Evolutionary conservation across 78 protist species (phyloP), one percentile per base, ranked within the genome.

Genomic region (Thecamonas trahens): DNA sequence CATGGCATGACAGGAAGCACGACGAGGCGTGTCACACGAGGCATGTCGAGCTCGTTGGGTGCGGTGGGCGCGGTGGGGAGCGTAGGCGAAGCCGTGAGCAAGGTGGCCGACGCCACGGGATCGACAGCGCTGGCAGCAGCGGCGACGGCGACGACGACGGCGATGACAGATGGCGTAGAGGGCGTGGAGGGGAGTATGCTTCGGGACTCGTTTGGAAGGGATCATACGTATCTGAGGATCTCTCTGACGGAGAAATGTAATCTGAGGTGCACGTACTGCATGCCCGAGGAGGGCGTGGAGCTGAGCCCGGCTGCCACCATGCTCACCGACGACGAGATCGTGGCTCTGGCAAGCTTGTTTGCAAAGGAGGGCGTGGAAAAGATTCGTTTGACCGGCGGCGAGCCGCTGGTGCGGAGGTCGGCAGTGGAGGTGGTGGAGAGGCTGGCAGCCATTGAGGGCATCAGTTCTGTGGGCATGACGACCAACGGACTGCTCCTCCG

Each of bases 361-460:
- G 91, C 60, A 14, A 15, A 26, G 0, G 42, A 70, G 14, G 96
- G 96, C 35, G 90, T 91, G 18, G 44, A 15, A 14, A 91, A 91
- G 72, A 82, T 91, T 31, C 74, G 96, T 13, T 84, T 91, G 14
- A 91, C 96, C 0, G 96, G 96, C 3, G 96, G 96, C 18, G 96
- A 91, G 53, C 96, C 96, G 5, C 22, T 58, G 8, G 70, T 83
- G 47, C 45, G 79, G 31, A 26, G 11, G 9, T 75, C 72, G 61
- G 52, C 72, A 31, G 50, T 28, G 18, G 62, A 62, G 1, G 34
- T 83, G 18, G 67, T 67, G n/a, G 82, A 61, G 28, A 53, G 62
- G 45, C 59, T 88, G 24, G 86, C 86, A 18, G 29, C 52, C 35
- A 44, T 78, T 0, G 20, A 26, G 15, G 90, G 89, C 14, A 17